A percentile compares a stretch with the other conserved stretches of the same genome.
These are phyloP conservation scores for Barnettozyma pratensis DNA, from an alignment of 805 yeast species.

Conservation along the genomic window DNA sequence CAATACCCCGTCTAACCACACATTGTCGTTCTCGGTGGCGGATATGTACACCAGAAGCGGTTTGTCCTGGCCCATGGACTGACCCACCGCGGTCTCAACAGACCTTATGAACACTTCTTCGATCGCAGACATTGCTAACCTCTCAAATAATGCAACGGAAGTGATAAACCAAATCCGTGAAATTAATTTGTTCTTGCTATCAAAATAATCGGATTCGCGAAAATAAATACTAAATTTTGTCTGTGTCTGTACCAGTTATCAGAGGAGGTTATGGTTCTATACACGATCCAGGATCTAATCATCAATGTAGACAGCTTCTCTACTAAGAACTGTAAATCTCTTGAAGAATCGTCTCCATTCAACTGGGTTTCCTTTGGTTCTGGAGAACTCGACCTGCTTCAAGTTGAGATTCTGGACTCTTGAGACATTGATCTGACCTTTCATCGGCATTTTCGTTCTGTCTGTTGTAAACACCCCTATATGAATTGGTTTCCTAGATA, in stretches of 20 bases:
- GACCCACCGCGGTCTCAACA: slow-evolving; percentile 36
- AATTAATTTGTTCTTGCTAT: background rate
- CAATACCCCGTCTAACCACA: slow-evolving; percentile 20
- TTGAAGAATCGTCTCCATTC: slow-evolving; percentile 71
- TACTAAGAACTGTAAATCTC: slow-evolving; percentile 48
- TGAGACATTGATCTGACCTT: slow-evolving; percentile 42
- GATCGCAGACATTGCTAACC: slow-evolving; percentile 11
- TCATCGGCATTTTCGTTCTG: slow-evolving; percentile 37
- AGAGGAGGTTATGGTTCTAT: no score
- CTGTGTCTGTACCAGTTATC: background rate
- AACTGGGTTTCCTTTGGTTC: slow-evolving; percentile 59
- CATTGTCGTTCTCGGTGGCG: slow-evolving; percentile 19
- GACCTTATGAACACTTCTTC: slow-evolving; percentile 21
- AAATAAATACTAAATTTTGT: background rate
- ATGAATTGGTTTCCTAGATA: slow-evolving; percentile 12
- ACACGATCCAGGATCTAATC: slow-evolving; percentile 1
- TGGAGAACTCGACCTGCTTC: slow-evolving; percentile 49
- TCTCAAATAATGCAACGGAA: background rate
- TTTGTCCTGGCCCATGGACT: slow-evolving; percentile 30
- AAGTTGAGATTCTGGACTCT: slow-evolving; percentile 33
- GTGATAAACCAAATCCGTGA: background rate
- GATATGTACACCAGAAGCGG: slow-evolving; percentile 38
- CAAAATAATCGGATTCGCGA: background rate
- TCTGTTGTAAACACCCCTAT: slow-evolving; percentile 35
- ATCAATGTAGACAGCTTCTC: slow-evolving; percentile 48